phyloP scores from a whole-genome alignment of 306 rosid genomes.

The Prunus campanulata region DNA sequence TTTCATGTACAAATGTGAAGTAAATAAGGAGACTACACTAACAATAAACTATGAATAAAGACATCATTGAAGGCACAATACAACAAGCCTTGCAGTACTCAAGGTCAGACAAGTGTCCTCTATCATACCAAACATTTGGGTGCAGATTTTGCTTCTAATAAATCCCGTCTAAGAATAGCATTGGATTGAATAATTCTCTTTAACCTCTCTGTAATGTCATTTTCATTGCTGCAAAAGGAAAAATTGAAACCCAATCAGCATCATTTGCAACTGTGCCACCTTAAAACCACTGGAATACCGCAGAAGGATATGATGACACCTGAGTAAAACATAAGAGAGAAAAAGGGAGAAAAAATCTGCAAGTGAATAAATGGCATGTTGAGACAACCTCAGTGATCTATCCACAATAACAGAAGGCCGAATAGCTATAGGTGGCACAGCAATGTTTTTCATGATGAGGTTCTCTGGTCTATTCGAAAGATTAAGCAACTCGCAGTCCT shows the following conservation, averaged over 20 bases:
- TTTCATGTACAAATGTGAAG: not conserved
- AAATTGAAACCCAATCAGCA: constrained; percentile 20
- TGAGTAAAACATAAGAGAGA: not conserved
- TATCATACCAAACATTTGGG: constrained; percentile 54
- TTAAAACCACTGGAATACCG: not conserved
- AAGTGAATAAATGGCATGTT: constrained; percentile 4
- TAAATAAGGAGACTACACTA: not conserved
- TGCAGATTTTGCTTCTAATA: constrained; percentile 43
- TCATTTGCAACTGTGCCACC: constrained; percentile 4
- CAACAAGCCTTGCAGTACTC: not conserved
- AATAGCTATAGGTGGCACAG: constrained; percentile 83
- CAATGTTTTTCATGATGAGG: constrained; percentile 53
- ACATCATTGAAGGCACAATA: not conserved
- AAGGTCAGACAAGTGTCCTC: not conserved
- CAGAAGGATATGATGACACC: not conserved
- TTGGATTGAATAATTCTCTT: constrained; percentile 62
- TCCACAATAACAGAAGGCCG: constrained; percentile 92
- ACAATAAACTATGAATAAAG: not conserved
- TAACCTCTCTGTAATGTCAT: constrained; percentile 85
- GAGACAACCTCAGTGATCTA: constrained; percentile 66
- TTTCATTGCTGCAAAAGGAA: constrained; percentile 75
- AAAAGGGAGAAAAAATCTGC: constrained; percentile 12
- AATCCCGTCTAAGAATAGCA: constrained; percentile 49
- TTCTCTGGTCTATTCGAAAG: constrained; percentile 83
- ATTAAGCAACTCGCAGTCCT: constrained; percentile 87